phyloP scores from a whole-genome alignment of 306 rosid genomes.

The Pterocarpus macrocarpus region DNA sequence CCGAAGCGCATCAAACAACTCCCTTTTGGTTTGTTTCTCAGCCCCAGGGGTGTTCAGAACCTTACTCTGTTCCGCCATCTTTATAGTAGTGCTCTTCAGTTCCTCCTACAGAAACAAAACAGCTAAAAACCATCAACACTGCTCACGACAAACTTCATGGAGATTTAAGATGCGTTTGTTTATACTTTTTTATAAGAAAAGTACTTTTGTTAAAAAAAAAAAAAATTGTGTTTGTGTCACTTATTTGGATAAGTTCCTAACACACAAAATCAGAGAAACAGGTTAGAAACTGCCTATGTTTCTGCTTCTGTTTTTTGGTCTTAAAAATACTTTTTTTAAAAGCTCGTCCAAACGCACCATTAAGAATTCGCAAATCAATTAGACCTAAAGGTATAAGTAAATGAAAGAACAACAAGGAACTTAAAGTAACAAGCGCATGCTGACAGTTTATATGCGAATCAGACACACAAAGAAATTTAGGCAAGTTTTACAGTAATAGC shows the following conservation, averaged over 20 bases:
- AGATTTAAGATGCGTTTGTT: neutral
- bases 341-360: neutral
- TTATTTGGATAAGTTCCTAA: too few relatives aligned
- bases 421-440: too few relatives aligned
- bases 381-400: neutral
- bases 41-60: constrained; percentile 96
- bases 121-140: neutral
- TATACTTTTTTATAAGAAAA: too few relatives aligned
- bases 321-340: neutral
- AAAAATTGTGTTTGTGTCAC: neutral
- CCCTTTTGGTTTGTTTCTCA: constrained; percentile 94
- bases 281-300: too few relatives aligned
- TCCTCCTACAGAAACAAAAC: constrained; percentile 70
- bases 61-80: constrained; percentile 96
- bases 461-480: neutral
- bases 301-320: neutral
- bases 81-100: constrained; percentile 79
- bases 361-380: neutral
- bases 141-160: neutral
- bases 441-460: neutral
- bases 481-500: neutral
- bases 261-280: too few relatives aligned
- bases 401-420: too few relatives aligned
- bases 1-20: constrained; percentile 85
- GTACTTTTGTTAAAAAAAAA: too few relatives aligned